Conservation (phyloP, 108 stramenopile genomes). For the Schizochytrium sp. region DNA sequence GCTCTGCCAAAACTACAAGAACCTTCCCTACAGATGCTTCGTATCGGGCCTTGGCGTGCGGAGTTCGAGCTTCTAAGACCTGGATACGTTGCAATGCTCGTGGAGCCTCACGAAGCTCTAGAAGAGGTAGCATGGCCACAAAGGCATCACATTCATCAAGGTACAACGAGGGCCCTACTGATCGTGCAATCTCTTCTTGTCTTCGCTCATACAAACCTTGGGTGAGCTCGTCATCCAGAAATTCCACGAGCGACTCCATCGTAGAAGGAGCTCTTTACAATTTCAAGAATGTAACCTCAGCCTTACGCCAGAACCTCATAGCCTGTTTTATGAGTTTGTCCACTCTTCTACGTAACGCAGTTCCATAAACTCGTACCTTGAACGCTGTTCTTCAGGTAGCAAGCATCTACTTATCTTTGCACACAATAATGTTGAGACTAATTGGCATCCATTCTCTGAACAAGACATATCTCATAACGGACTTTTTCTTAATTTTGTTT, state of each 20-base stretch:
- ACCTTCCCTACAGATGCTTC: background rate
- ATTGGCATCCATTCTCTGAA: too few species aligned
- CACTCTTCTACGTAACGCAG: background rate
- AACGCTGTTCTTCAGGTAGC: too few species aligned
- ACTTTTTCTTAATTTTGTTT: too few species aligned
- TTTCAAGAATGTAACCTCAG: too few species aligned
- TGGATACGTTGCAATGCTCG: background rate
- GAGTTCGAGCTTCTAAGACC: background rate
- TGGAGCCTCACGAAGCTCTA: background rate
- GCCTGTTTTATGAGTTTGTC: background rate
- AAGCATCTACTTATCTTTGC: too few species aligned
- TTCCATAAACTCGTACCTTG: too few species aligned
- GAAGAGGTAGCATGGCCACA: background rate
- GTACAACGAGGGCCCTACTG: background rate
- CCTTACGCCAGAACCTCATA: background rate
- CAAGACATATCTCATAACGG: too few species aligned
- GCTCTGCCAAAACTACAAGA: background rate
- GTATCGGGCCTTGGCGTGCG: background rate
- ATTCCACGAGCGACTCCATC: slow-evolving; percentile 8
- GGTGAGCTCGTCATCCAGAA: background rate
- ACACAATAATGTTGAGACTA: too few species aligned
- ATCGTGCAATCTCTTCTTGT: background rate
- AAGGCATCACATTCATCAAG: slow-evolving; percentile 28
- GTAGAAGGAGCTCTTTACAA: background rate
- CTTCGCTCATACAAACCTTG: background rate